These are phyloP conservation scores for Nannizzia gypsea DNA, from an alignment of 2,329 filamentous ascomycete genomes.

Conservation along the genomic window DNA sequence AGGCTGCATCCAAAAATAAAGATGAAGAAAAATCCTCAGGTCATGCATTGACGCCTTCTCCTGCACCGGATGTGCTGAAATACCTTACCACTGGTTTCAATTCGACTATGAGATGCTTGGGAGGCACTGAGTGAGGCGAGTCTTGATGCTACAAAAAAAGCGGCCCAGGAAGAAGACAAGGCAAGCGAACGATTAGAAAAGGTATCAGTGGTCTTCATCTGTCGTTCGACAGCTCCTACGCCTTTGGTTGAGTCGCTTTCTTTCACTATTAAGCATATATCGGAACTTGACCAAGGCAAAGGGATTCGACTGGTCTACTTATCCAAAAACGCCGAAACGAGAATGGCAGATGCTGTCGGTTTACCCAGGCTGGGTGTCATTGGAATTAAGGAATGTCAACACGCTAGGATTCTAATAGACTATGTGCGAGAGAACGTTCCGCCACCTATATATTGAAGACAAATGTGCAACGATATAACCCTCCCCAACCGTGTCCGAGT, in stretches of 20 bases:
- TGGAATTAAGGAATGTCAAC: conserved; percentile 1
- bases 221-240: conserved; percentile 13
- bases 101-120: conserved; percentile 4
- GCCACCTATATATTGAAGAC: not conserved
- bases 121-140: not conserved
- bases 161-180: not conserved
- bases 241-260: conserved; percentile 18
- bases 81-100: conserved; percentile 11
- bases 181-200: not conserved
- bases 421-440: conserved; percentile 6
- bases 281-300: conserved; percentile 7
- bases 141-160: not conserved
- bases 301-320: conserved; percentile 26
- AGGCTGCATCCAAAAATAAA: not conserved
- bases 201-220: conserved; percentile 17
- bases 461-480: not conserved
- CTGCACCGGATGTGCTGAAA: conserved; percentile 1
- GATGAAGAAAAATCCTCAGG: not conserved
- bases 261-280: conserved; percentile 15
- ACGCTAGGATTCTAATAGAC: conserved; percentile 8
- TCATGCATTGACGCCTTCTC: not conserved
- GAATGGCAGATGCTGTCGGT: conserved; percentile 5
- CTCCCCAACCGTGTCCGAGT: not conserved
- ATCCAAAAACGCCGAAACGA: conserved; percentile 10
- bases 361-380: conserved; percentile 8